A percentile compares a stretch with the other conserved stretches of the same genome.
phyloP scores from a whole-genome alignment of 306 rosid species.

The Heteromeles arbutifolia region DNA sequence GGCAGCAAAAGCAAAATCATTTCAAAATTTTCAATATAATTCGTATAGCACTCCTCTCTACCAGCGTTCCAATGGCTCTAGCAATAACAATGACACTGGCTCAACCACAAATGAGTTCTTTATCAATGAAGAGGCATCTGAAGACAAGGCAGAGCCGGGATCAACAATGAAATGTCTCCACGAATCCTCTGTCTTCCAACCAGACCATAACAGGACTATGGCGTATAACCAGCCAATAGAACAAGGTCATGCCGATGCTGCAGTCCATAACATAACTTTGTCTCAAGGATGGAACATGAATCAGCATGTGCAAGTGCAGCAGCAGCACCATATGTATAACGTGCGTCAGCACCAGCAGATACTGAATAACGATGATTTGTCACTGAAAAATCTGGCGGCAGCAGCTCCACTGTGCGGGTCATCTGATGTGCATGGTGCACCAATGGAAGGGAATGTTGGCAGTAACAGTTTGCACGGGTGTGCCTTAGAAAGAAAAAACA shows the following conservation, averaged over 20 bases:
- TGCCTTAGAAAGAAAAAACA: constrained; percentile 34
- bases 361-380: constrained; percentile 19
- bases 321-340: constrained; percentile 23
- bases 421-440: constrained; percentile 32
- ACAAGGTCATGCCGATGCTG: background rate
- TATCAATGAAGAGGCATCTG: background rate
- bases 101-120: constrained; percentile 27
- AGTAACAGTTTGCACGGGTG: constrained; percentile 33
- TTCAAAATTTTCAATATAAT: constrained; percentile 27
- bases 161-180: background rate
- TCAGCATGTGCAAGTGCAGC: constrained; percentile 16
- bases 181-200: background rate
- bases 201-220: background rate
- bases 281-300: background rate
- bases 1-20: constrained; percentile 31
- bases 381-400: constrained; percentile 20
- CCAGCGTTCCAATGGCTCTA: constrained; percentile 46
- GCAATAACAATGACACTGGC: constrained; percentile 37
- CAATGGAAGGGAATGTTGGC: constrained; percentile 33
- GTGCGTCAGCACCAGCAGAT: constrained; percentile 16
- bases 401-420: constrained; percentile 36
- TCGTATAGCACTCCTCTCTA: constrained; percentile 38
- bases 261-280: background rate
- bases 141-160: background rate
- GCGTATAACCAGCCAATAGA: background rate